Evolutionary conservation across 2,329 filamentous ascomycete genomes (phyloP).

Genomic region (Elsinoe arachidis): DNA sequence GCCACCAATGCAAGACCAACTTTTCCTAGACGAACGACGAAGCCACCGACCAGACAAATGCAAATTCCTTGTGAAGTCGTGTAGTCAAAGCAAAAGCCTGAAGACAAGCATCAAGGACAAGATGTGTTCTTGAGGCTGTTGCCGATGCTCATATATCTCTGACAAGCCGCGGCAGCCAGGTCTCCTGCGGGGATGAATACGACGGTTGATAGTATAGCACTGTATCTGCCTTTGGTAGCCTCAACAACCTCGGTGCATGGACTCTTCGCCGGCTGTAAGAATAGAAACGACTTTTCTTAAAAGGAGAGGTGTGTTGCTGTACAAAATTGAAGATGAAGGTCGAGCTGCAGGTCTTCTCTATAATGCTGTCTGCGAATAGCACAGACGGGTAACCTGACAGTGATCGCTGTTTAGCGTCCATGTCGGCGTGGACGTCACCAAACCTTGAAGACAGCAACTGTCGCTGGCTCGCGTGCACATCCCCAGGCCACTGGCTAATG

Average conservation of each 20-base stretch:
- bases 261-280: background rate
- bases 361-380: constrained; percentile 1
- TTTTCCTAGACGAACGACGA: background rate
- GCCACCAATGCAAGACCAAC: background rate
- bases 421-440: background rate
- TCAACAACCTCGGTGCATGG: background rate
- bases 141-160: background rate
- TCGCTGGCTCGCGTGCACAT: background rate
- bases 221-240: background rate
- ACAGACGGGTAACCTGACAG: constrained; percentile 5
- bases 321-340: background rate
- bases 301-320: too few relatives aligned
- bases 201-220: background rate
- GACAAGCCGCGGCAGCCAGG: constrained; percentile 3
- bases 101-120: background rate
- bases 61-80: background rate
- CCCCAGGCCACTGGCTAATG: too few relatives aligned
- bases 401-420: background rate
- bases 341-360: background rate
- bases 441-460: background rate
- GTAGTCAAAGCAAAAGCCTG: background rate
- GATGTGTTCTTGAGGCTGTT: background rate
- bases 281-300: background rate
- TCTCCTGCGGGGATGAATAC: background rate
- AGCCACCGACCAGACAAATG: background rate